A percentile compares a stretch with the other conserved stretches of the same genome.
These are phyloP conservation scores for Leccinellum rugosiceps DNA, from an alignment of 768 basidiomycete genomes.

Conservation along the genomic window DNA sequence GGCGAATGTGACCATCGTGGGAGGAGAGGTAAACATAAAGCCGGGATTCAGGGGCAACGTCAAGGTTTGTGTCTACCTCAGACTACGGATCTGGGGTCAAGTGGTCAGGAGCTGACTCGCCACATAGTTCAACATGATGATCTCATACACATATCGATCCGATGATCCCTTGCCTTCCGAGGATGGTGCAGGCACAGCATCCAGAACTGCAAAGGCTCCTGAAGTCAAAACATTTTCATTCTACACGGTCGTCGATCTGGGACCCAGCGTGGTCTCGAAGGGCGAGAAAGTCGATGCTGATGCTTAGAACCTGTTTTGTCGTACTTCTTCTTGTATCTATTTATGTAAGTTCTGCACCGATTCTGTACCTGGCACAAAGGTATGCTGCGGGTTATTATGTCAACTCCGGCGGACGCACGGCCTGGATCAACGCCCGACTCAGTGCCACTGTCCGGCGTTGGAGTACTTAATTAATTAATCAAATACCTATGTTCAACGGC, in stretches of 20 bases:
- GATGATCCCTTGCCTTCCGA: slow-evolving; percentile 77
- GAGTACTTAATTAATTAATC: neutral
- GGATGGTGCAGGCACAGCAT: slow-evolving; percentile 48
- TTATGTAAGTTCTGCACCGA: neutral
- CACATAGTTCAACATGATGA: slow-evolving; percentile 88
- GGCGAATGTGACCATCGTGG: slow-evolving; percentile 86
- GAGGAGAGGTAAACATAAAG: slow-evolving; percentile 83
- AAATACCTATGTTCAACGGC: neutral
- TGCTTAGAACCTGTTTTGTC: slow-evolving; percentile 4
- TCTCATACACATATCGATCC: slow-evolving; percentile 90
- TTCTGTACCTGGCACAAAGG: neutral
- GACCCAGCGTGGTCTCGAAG: slow-evolving; percentile 59
- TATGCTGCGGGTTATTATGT: neutral
- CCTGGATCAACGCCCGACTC: neutral
- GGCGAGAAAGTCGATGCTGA: slow-evolving; percentile 42
- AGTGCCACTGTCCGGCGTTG: neutral
- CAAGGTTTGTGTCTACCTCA: slow-evolving; percentile 51
- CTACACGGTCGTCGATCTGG: slow-evolving; percentile 81
- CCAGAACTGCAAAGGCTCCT: slow-evolving; percentile 48
- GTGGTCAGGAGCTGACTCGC: neutral
- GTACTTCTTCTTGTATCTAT: neutral
- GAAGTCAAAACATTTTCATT: slow-evolving; percentile 90
- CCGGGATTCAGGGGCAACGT: slow-evolving; percentile 75
- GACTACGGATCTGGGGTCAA: neutral
- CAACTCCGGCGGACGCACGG: neutral